Base-by-base conservation (phyloP, 1,139 yeast species). In the Entelexis sorbosivorans region DNA sequence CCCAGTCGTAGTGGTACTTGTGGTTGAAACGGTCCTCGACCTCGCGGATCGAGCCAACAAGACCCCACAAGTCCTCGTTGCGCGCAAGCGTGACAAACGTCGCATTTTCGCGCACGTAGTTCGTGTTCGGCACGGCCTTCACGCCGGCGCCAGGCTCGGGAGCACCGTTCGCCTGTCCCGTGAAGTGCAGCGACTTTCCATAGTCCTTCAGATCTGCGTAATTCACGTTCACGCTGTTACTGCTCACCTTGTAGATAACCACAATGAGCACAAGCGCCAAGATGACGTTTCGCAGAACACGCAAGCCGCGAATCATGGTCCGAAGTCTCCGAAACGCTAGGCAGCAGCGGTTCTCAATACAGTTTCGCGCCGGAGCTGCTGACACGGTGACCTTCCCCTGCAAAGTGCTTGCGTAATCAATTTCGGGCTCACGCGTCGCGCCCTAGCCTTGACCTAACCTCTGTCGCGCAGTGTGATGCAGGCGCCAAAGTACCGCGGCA, bases 41-140 rank as follows among this genome's bases (percentile, higher is more conserved):
- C 48, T 76, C 71, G 51, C 77, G 73, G 44, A 86, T 78, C 5
- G 93, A 77, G 48, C 71, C 73, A 17, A 81, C 64, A 51, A 85
- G 67, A 7, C 72, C 75, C 64, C 72, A 72, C 33, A 85, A 63
- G 59, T 87, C 95, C 14, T 70, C 64, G 64, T 86, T 84, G 57
- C 93, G 72, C 38, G 85, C 89, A 52, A 87, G 67, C 10, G 88
- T 76, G 52, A 85, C 79, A 60, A 86, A 78, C 0, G 89, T 79
- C 3, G 91, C 93, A 58, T 77, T 78, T 17, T 54, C 59, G 38
- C 59, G 55, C 52, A 48, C 44, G 11, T 44, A 24, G 22, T 13
- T n/a, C 19, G 49, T 36, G 38, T 22, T 20, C 32, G 19, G 47
- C 17, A 38, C 47, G 5, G 38, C 44, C 17, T 44, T 44, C 28